Evolutionary conservation across 2,329 filamentous ascomycete species (phyloP).

Genomic region (Botrytis aclada): DNA sequence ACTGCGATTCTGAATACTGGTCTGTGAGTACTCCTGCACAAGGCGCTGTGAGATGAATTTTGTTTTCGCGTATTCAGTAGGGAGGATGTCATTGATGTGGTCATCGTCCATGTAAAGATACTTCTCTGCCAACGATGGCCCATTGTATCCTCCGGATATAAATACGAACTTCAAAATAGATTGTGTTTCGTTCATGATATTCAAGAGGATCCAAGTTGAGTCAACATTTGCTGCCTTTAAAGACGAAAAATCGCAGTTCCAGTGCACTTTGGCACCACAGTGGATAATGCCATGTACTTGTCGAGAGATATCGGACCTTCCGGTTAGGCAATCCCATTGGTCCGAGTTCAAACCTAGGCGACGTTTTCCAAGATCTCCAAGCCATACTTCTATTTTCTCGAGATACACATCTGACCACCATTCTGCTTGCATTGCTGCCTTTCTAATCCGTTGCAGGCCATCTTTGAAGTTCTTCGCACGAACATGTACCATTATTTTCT

Average conservation of each 20-base stretch:
- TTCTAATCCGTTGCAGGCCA: constrained; percentile 21
- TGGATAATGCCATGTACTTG: constrained; percentile 70
- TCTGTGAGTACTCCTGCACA: constrained; percentile 40
- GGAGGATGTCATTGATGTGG: constrained; percentile 43
- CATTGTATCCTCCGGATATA: constrained; percentile 34
- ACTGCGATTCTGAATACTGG: background rate
- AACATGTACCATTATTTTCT: constrained; percentile 30
- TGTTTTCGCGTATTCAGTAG: constrained; percentile 79
- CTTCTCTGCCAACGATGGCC: constrained; percentile 39
- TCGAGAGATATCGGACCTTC: constrained; percentile 34
- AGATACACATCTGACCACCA: constrained; percentile 29
- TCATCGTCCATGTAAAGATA: constrained; percentile 48
- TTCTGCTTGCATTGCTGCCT: constrained; percentile 21
- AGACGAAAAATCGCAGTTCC: constrained; percentile 70
- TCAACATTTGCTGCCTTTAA: constrained; percentile 71
- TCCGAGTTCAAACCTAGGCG: constrained; percentile 64
- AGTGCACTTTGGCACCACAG: constrained; percentile 78
- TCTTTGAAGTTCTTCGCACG: constrained; percentile 22
- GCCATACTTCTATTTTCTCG: constrained; percentile 33
- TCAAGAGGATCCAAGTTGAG: constrained; percentile 41
- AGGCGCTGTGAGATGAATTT: constrained; percentile 73
- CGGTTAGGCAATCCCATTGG: constrained; percentile 60
- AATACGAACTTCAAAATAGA: constrained; percentile 28
- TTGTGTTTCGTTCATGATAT: constrained; percentile 17
- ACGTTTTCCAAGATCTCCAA: constrained; percentile 69